Percentiles rank a stretch among this genome's conserved stretches.
These are phyloP conservation scores for Monosporozyma yasuniensis DNA, from an alignment of 805 yeast species.

Conservation along the genomic window DNA sequence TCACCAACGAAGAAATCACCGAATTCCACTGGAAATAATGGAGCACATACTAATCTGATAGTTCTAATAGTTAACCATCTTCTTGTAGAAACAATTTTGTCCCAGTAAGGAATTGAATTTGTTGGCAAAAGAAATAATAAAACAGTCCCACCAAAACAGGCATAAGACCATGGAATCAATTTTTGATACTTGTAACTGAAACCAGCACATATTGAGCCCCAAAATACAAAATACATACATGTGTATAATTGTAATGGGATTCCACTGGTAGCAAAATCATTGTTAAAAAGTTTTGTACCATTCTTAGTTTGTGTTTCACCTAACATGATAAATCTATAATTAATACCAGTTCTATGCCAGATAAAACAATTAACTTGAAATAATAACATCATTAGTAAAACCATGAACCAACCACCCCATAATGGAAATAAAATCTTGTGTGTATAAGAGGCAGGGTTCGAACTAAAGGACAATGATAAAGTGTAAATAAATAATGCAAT, in stretches of 20 bases:
- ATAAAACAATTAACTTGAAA: conserved; percentile 62
- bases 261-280: conserved; percentile 31
- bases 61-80: conserved; percentile 67
- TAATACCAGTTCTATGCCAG: conserved; percentile 70
- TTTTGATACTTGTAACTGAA: conserved; percentile 63
- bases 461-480: conserved; percentile 41
- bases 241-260: conserved; percentile 43
- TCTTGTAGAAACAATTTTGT: conserved; percentile 45
- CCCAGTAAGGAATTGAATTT: conserved; percentile 25
- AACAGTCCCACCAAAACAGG: conserved; percentile 30
- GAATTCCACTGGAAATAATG: conserved; percentile 90
- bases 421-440: conserved; percentile 61
- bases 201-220: conserved; percentile 59
- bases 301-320: conserved; percentile 66
- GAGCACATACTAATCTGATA: conserved; percentile 69
- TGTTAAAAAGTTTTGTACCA: conserved; percentile 31
- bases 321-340: conserved; percentile 77
- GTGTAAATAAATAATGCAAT: conserved; percentile 60
- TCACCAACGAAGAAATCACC: conserved; percentile 92
- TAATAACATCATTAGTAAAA: conserved; percentile 49
- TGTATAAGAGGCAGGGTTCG: conserved; percentile 33
- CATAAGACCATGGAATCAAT: conserved; percentile 63
- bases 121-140: conserved; percentile 15
- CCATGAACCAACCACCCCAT: conserved; percentile 84
- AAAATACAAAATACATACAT: conserved; percentile 50